Base-by-base conservation (phyloP, 169 alveolate genomes). In the Babesia microti region DNA sequence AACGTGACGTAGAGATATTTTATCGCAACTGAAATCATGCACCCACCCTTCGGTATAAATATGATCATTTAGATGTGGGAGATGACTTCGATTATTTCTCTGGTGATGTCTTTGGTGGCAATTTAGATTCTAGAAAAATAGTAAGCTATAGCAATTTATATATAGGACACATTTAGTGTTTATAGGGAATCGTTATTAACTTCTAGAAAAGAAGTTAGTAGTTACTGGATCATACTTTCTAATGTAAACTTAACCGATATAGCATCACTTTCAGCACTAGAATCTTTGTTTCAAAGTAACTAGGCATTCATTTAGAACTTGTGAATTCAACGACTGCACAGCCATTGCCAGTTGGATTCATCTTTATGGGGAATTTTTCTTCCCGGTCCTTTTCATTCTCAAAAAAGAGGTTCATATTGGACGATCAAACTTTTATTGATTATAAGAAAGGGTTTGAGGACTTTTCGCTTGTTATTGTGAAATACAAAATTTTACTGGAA, bases 301-400 rank as follows among this genome's bases (percentile, higher is more conserved):
- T 1, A 1, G 0, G 12, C 12, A 39, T 49, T 4, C 36, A 17
- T 3, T n/a, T 5, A 7, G n/a, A 39, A 9, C 11, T 11, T 26
- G 58, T 63, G 14, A 59, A 35, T 22, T 55, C 76, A 55, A 72
- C 72, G 6, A 70, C 52, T 6, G 55, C 46, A 2, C 60, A 74
- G 26, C 73, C 58, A 21, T 41, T 74, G 27, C 84, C 84, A 3
- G 40, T 47, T 4, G 84, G 84, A 0, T 68, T 74, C 41, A 53
- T 74, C 19, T 49, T 74, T 19, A 74, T 74, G 84, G 84, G 84
- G 0, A 70, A 74, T 42, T 74, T 74, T 44, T 53, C 17, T 15
- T 63, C 75, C 36, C 17, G 23, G n/a, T 67, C 7, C 6, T 63
- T 43, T 40, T 35, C n/a, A n/a, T n/a, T n/a, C n/a, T n/a, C n/a